These are phyloP conservation scores for Hordeum pubiflorum DNA, from an alignment of 202 grass and related monocot genomes.

Conservation along the genomic window DNA sequence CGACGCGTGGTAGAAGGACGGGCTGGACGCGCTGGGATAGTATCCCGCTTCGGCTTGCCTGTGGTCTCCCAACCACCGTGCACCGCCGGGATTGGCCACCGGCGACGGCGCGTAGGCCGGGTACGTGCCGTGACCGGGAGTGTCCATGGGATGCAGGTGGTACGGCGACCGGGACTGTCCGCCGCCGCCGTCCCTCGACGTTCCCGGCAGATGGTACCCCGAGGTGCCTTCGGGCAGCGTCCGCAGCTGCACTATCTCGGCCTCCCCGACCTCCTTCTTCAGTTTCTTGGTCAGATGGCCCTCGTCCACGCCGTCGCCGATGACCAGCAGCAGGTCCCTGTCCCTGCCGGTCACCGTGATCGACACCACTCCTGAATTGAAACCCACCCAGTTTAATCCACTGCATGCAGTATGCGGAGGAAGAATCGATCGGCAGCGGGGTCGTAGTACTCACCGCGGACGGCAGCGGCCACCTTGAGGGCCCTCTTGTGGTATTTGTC, in stretches of 20 bases:
- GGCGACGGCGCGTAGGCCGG: background rate
- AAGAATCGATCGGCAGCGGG: background rate
- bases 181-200: background rate
- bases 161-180: conserved; percentile 4
- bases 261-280: conserved; percentile 29
- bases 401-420: background rate
- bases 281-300: conserved; percentile 25
- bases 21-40: background rate
- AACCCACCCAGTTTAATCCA: background rate
- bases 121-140: background rate
- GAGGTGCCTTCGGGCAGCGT: background rate
- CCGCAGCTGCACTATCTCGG: conserved; percentile 31
- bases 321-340: conserved; percentile 27
- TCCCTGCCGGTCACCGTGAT: conserved; percentile 25
- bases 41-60: background rate
- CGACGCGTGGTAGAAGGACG: conserved; percentile 8
- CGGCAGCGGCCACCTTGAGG: conserved; percentile 25
- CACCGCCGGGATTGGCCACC: background rate
- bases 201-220: background rate
- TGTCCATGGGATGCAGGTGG: background rate
- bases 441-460: background rate
- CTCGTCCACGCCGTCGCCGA: conserved; percentile 34
- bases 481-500: conserved; percentile 18
- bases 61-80: background rate
- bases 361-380: conserved; percentile 24